Evolutionary conservation across 2,329 filamentous ascomycete genomes (phyloP), one percentile per base, ranked within the genome.

Genomic region (Fusarium haematococcum): DNA sequence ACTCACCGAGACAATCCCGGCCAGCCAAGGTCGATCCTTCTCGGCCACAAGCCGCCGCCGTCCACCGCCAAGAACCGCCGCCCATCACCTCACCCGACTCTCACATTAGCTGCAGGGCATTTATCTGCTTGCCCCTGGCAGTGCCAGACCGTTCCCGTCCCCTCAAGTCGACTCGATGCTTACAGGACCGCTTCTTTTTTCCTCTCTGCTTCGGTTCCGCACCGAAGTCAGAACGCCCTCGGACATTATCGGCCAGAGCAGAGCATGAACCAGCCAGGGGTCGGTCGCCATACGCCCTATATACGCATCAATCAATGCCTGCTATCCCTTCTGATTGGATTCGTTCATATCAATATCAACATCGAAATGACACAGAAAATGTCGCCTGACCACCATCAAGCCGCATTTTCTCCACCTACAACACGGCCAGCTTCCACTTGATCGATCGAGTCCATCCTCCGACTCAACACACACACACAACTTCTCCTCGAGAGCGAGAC

Each of bases 321-420:
- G 39, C 18, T 33, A 37, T 30, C 27, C 9, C 27, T 27, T n/a
- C 59, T 48, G 41, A 45, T 62, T 62, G 41, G 41, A 50, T 16
- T 32, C 25, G 20, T 35, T 35, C 20, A 27, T 14, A 33, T 48
- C 48, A 32, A 54, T 20, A 32, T 39, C 27, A 35, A 50, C 20
- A 62, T 62, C 23, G 27, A 62, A 50, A 62, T 62, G 59, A 62
- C 59, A 62, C 39, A 62, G n/a, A 62, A 35, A n/a, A 35, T 62
- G n/a, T 33, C 41, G 41, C 35, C 35, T 41, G 35, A 27, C 32
- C 27, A 20, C 18, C 27, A 33, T 10, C n/a, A 35, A 33, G 18
- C 48, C 13, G 48, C 48, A 54, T 62, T 14, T 61, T 63, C 60
- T 63, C 60, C 45, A 54, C 60, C 30, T 32, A 10, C 10, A 32